These are phyloP conservation scores for Puccinellia tenuiflora DNA, from an alignment of 176 grass and related monocot species.

Conservation along the genomic window DNA sequence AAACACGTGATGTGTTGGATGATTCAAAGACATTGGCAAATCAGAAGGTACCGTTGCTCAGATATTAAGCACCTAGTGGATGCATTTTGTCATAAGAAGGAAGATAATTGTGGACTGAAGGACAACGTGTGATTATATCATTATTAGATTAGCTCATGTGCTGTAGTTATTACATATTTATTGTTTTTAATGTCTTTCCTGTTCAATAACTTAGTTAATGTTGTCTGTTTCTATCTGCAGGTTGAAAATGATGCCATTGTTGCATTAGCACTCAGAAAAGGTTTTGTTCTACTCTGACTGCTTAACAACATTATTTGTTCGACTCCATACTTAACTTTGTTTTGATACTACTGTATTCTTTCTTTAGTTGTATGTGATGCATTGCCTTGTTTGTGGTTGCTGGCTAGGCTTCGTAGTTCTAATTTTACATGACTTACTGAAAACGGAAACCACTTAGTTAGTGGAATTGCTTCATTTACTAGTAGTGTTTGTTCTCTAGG, in stretches of 20 bases:
- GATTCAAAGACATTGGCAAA: constrained; percentile 42
- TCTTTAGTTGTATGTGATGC: neutral
- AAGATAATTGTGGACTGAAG: neutral
- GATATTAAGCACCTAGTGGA: neutral
- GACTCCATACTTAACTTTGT: neutral
- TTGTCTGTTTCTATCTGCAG: constrained; percentile 29
- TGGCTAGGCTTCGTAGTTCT: neutral
- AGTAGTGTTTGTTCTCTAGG: neutral
- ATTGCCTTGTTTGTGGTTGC: neutral
- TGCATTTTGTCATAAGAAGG: neutral
- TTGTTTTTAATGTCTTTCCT: neutral
- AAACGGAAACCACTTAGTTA: neutral
- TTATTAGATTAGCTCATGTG: neutral
- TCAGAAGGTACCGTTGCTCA: constrained; percentile 42
- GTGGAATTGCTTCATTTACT: neutral
- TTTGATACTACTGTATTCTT: neutral
- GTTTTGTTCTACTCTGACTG: constrained; percentile 30
- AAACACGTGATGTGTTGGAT: constrained; percentile 52
- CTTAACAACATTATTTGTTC: neutral
- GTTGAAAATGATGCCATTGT: constrained; percentile 83
- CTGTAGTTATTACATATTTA: neutral
- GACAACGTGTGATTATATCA: neutral
- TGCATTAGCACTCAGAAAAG: constrained; percentile 69
- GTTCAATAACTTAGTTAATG: neutral
- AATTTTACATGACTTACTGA: neutral